Evolutionary conservation across 306 rosid species (phyloP), one percentile per base, ranked within the genome.

Genomic region (Gleditsia sinensis): DNA sequence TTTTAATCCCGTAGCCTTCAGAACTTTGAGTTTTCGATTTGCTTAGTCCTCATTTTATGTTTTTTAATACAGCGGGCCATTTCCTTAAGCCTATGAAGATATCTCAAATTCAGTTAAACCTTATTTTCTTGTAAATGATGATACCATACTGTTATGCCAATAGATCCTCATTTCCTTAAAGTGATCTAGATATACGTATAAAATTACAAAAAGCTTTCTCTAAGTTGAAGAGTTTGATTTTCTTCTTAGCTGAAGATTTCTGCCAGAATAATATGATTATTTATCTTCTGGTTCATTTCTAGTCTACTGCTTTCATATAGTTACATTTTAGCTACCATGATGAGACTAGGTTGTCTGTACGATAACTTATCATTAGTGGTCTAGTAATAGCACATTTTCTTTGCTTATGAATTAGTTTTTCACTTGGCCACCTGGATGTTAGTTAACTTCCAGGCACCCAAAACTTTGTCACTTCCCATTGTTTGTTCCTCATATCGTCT

Each of bases 381-480:
- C 4, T 36, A 28, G 14, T 19, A n/a, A n/a, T n/a, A n/a, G n/a
- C n/a, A 13, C 37, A 60, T 30, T 59, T 73, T 53, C 17, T 16
- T 48, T 46, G 63, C 24, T 51, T 60, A 50, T 9, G 7, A 20
- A 36, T 37, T 51, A 27, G 17, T 76, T 70, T 76, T 65, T 56
- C 19, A 77, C 28, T 75, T 27, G 58, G 49, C 45, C 71, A 65
- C 25, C 9, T 45, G 57, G 53, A 40, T 19, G 57, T 45, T 72
- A 69, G 66, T 50, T 23, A 60, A 50, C 63, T 48, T 60, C 24
- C 65, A 58, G 9, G 45, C 55, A 8, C 46, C 71, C 3, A 49
- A 70, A 24, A 60, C 16, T 58, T 36, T 53, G 64, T 49, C 48
- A 28, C 56, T n/a, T 25, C 57, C n/a, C 0, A 36, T 36, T 69